A percentile compares a stretch with the other conserved stretches of the same genome.
Conservation (phyloP, 2,329 filamentous ascomycete species). For the Aspergillus fischeri region DNA sequence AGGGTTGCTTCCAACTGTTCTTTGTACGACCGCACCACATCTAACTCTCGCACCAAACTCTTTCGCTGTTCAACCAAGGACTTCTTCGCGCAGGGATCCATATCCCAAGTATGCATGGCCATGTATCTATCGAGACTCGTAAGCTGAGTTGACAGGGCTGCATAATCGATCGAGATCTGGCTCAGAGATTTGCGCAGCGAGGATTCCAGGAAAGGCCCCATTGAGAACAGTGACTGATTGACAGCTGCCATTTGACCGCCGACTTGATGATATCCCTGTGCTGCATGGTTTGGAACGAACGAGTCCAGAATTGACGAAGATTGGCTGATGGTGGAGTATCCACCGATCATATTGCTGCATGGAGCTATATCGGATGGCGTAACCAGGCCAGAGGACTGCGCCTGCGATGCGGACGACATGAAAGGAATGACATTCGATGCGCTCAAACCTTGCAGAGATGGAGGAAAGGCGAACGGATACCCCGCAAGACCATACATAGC, state of each 20-base stretch:
- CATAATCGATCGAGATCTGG: slow-evolving; percentile 26
- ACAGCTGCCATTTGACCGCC: slow-evolving; percentile 3
- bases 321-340: slow-evolving; percentile 5
- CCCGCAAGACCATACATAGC: slow-evolving; percentile 5
- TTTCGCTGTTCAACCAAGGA: slow-evolving; percentile 34
- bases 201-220: slow-evolving; percentile 9
- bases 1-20: slow-evolving; percentile 30
- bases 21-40: slow-evolving; percentile 32
- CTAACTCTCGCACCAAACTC: slow-evolving; percentile 34
- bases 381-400: slow-evolving; percentile 5
- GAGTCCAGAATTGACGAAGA: slow-evolving; percentile 6
- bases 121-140: slow-evolving; percentile 36
- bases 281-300: slow-evolving; percentile 7
- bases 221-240: slow-evolving; percentile 8
- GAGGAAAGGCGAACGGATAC: slow-evolving; percentile 14
- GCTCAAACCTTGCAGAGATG: slow-evolving; percentile 12
- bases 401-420: slow-evolving; percentile 11
- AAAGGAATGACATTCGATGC: slow-evolving; percentile 6
- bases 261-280: slow-evolving; percentile 6
- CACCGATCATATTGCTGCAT: slow-evolving; percentile 2
- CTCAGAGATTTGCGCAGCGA: slow-evolving; percentile 23
- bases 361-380: slow-evolving; percentile 7
- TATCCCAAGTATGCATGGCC: slow-evolving; percentile 36
- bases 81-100: slow-evolving; percentile 31
- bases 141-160: slow-evolving; percentile 29